Evolutionary conservation across 2,329 filamentous ascomycete genomes (phyloP), one percentile per base, ranked within the genome.

Genomic region (Colletotrichum sp.): DNA sequence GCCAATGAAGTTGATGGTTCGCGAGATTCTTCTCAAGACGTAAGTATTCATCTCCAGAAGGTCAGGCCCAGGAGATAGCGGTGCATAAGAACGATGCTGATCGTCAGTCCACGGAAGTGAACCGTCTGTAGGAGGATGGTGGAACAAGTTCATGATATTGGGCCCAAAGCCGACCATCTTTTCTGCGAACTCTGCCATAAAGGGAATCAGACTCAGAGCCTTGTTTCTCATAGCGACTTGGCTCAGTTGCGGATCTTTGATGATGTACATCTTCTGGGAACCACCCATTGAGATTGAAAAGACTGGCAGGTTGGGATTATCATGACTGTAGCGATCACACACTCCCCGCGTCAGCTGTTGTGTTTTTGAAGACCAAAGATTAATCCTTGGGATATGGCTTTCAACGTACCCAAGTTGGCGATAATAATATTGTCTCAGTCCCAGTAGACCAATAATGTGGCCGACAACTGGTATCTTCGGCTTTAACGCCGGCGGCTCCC

Each of bases 371-470:
- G 44, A 5, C 39, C 18, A 3, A 2, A 4, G 3, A 7, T 49
- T n/a, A 5, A 7, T 7, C 7, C n/a, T 0, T 6, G 4, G 44
- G 18, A 49, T 21, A 12, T 7, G 44, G 6, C 44, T 52, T 52
- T 3, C n/a, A 52, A 52, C 44, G 44, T 13, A 52, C 44, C n/a
- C 44, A 1, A 52, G 44, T 52, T 52, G 44, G 6, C 44, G 44
- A 13, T 52, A 52, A 3, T 52, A 52, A 7, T 52, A 21, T 5
- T 52, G 44, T 13, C 44, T 52, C 10, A 52, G n/a, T 52, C 81
- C 78, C 36, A 88, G 77, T 78, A 89, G 81, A 8, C 86, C 85
- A 39, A 89, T 79, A 26, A 89, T 81, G 77, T 90, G 88, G 3
- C 88, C 88, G 52, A 89, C 77, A 26, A 87, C 80, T 1, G 88